Evolutionary conservation across 1,139 yeast genomes (phyloP).

Genomic region (Geotrichum candidum): DNA sequence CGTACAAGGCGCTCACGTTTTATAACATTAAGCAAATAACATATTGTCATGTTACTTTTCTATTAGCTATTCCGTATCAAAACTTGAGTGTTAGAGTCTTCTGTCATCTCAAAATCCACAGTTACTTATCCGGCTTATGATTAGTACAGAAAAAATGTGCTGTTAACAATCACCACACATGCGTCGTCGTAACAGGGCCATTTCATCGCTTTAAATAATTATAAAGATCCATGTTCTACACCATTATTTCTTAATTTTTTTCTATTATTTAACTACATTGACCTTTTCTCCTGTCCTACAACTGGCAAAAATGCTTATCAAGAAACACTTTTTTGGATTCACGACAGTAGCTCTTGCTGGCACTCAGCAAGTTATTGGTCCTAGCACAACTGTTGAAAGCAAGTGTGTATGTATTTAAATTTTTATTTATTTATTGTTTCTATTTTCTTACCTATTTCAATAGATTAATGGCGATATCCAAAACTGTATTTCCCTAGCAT

Average conservation of each 20-base stretch:
- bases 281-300: background rate
- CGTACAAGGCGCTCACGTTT: too few relatives aligned
- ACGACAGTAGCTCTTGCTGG: conserved; percentile 1
- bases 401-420: background rate
- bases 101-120: too few relatives aligned
- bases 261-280: background rate
- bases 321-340: background rate
- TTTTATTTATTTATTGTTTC: background rate
- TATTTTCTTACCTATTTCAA: background rate
- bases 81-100: too few relatives aligned
- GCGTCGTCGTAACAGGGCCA: background rate
- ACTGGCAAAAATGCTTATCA: background rate
- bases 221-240: background rate
- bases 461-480: background rate
- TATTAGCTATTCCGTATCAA: too few relatives aligned
- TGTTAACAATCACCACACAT: background rate
- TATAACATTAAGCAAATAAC: too few relatives aligned
- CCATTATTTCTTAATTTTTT: background rate
- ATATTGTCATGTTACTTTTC: too few relatives aligned
- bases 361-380: background rate
- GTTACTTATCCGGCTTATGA: too few relatives aligned
- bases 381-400: background rate
- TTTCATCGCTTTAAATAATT: background rate
- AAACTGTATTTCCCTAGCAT: background rate
- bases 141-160: background rate